These are phyloP conservation scores for Penicillium sp. DNA, from an alignment of 2,329 filamentous ascomycete genomes.

Conservation along the genomic window DNA sequence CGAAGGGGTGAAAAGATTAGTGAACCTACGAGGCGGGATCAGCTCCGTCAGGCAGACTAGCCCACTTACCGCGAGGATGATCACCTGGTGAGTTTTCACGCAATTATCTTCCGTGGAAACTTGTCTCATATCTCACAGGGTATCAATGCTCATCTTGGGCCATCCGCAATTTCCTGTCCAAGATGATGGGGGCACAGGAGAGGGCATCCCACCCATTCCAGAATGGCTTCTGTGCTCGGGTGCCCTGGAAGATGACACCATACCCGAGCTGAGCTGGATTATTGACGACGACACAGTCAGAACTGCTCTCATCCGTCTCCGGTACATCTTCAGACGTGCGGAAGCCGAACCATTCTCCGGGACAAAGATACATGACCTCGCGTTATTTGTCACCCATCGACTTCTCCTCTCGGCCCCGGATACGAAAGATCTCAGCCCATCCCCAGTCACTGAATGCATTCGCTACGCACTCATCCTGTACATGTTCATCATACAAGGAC, in stretches of 20 bases:
- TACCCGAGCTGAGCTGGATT: slow-evolving; percentile 19
- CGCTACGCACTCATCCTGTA: slow-evolving; percentile 53
- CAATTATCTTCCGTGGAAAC: not conserved
- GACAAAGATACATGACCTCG: slow-evolving; percentile 57
- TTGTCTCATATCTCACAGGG: slow-evolving; percentile 43
- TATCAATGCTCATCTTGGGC: slow-evolving; percentile 59
- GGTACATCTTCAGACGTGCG: slow-evolving; percentile 45
- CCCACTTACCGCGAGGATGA: slow-evolving; percentile 59
- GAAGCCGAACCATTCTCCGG: slow-evolving; percentile 30
- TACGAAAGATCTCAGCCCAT: not conserved
- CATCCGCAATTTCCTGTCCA: slow-evolving; percentile 57
- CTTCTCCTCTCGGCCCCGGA: slow-evolving; percentile 38
- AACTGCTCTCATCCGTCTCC: slow-evolving; percentile 49
- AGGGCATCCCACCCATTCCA: slow-evolving; percentile 52
- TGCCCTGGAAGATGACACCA: slow-evolving; percentile 4
- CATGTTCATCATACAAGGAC: slow-evolving; percentile 57
- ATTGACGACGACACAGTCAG: slow-evolving; percentile 39
- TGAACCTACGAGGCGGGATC: slow-evolving; percentile 56
- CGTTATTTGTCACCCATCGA: slow-evolving; percentile 57
- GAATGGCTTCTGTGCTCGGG: slow-evolving; percentile 50
- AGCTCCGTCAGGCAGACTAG: slow-evolving; percentile 51
- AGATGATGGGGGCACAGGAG: slow-evolving; percentile 51
- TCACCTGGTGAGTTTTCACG: slow-evolving; percentile 50
- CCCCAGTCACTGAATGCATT: slow-evolving; percentile 47
- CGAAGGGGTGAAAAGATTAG: slow-evolving; percentile 53